Conservation (phyloP, 345 rosid species). For the Euphorbia tirucalli region DNA sequence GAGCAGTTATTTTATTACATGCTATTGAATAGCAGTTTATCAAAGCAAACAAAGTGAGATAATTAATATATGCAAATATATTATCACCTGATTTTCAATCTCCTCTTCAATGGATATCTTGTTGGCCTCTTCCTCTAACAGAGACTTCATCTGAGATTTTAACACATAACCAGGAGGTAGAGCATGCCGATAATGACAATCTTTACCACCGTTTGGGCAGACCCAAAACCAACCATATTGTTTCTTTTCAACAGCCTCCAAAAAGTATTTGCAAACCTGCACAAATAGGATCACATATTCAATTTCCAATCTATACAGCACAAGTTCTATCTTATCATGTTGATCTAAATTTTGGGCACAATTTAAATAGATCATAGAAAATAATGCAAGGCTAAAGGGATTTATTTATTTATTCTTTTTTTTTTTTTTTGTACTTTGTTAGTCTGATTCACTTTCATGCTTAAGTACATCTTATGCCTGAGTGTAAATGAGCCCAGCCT, state of each 20-base stretch:
- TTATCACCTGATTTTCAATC: slow-evolving; percentile 80
- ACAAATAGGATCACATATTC: neutral
- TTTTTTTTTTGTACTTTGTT: neutral
- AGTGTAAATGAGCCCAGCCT: neutral
- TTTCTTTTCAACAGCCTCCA: slow-evolving; percentile 95
- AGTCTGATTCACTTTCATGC: neutral
- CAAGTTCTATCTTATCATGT: neutral
- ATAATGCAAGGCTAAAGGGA: neutral
- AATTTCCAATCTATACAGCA: neutral
- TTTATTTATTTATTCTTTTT: too few species aligned
- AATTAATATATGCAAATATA: neutral
- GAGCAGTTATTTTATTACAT: slow-evolving; percentile 10
- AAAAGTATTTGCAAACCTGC: slow-evolving; percentile 92
- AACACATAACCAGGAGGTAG: slow-evolving; percentile 93
- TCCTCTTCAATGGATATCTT: slow-evolving; percentile 84
- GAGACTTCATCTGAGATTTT: slow-evolving; percentile 96
- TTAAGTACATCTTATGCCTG: neutral
- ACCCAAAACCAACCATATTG: slow-evolving; percentile 98
- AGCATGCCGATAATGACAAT: slow-evolving; percentile 94
- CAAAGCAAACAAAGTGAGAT: neutral
- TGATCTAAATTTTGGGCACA: neutral
- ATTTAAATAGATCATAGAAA: neutral
- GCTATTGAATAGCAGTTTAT: neutral
- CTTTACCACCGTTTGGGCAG: slow-evolving; percentile 83
- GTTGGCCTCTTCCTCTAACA: slow-evolving; percentile 78